Percentiles rank a stretch among this genome's conserved stretches.
phyloP scores from a whole-genome alignment of 441 rosid species.

The Mallotus japonicus region DNA sequence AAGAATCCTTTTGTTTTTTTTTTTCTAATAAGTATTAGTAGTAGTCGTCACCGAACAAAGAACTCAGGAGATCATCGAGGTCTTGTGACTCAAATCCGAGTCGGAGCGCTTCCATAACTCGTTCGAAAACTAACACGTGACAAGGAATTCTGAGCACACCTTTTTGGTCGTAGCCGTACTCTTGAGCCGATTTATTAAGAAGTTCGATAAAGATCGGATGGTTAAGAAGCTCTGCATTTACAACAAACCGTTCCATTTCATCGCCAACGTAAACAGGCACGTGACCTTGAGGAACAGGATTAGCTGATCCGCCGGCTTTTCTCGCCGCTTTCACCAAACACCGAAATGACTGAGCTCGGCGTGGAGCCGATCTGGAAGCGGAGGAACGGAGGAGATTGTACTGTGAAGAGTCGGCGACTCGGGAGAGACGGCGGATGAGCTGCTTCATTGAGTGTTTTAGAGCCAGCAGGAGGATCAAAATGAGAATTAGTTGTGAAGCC shows the following conservation, averaged over 20 bases:
- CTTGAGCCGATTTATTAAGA: conserved; percentile 81
- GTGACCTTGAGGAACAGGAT: conserved; percentile 68
- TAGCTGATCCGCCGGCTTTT: conserved; percentile 12
- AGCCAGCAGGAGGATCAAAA: neutral
- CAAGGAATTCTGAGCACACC: conserved; percentile 93
- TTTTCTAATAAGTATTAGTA: neutral
- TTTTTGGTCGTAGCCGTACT: conserved; percentile 86
- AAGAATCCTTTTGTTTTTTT: neutral
- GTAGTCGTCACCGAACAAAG: conserved; percentile 33
- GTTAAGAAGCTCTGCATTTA: conserved; percentile 77
- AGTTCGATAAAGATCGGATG: conserved; percentile 79
- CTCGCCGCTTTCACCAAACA: conserved; percentile 21
- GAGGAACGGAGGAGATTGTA: conserved; percentile 52
- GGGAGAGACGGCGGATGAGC: conserved; percentile 69
- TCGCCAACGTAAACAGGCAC: conserved; percentile 92
- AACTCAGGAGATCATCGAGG: conserved; percentile 44
- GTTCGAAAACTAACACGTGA: conserved; percentile 66
- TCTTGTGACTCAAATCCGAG: conserved; percentile 48
- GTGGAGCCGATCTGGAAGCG: conserved; percentile 12
- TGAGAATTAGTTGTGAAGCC: too few species aligned
- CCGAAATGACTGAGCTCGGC: conserved; percentile 26
- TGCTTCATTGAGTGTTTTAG: conserved; percentile 52
- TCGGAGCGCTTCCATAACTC: conserved; percentile 56
- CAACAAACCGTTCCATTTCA: conserved; percentile 83
- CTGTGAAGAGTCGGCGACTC: conserved; percentile 76